Conservation (phyloP, 2,329 filamentous ascomycete species). For the Diplodia seriata region DNA sequence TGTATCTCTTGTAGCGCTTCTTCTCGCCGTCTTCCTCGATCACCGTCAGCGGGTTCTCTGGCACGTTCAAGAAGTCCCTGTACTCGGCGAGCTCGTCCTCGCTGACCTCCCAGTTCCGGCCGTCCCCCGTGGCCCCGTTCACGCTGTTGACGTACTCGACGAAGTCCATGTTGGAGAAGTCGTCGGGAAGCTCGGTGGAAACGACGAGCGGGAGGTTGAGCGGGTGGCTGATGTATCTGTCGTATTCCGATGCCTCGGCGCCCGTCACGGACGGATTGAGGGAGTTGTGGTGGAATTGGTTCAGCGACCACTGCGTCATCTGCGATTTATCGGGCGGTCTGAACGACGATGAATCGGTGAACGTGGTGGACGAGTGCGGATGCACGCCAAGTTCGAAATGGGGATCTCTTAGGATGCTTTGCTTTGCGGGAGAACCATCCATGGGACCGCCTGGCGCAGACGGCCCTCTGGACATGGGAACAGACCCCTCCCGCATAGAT, state of each 20-base stretch:
- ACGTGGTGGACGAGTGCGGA: slow-evolving; percentile 34
- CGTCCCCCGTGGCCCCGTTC: slow-evolving; percentile 64
- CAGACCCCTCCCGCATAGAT: slow-evolving; percentile 28
- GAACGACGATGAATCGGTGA: slow-evolving; percentile 41
- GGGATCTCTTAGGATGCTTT: slow-evolving; percentile 52
- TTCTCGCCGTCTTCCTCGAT: slow-evolving; percentile 84
- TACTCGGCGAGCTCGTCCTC: slow-evolving; percentile 77
- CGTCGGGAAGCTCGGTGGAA: slow-evolving; percentile 68
- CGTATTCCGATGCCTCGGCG: slow-evolving; percentile 84
- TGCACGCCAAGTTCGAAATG: slow-evolving; percentile 45
- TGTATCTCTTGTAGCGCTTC: slow-evolving; percentile 96
- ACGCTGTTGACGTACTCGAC: slow-evolving; percentile 78
- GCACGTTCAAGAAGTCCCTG: slow-evolving; percentile 75
- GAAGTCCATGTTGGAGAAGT: slow-evolving; percentile 68
- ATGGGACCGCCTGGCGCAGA: slow-evolving; percentile 35
- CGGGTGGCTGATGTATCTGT: slow-evolving; percentile 86
- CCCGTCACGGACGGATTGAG: slow-evolving; percentile 81
- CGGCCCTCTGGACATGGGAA: slow-evolving; percentile 33
- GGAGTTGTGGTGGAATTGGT: slow-evolving; percentile 83
- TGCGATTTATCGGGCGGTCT: slow-evolving; percentile 76
- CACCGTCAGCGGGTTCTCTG: slow-evolving; percentile 85
- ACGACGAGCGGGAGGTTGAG: slow-evolving; percentile 85
- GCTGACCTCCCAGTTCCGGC: slow-evolving; percentile 56
- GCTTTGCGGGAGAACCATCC: slow-evolving; percentile 47
- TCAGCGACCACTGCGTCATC: slow-evolving; percentile 86